phyloP scores from a whole-genome alignment of 176 grass and related monocot genomes.

The Leersia perrieri region DNA sequence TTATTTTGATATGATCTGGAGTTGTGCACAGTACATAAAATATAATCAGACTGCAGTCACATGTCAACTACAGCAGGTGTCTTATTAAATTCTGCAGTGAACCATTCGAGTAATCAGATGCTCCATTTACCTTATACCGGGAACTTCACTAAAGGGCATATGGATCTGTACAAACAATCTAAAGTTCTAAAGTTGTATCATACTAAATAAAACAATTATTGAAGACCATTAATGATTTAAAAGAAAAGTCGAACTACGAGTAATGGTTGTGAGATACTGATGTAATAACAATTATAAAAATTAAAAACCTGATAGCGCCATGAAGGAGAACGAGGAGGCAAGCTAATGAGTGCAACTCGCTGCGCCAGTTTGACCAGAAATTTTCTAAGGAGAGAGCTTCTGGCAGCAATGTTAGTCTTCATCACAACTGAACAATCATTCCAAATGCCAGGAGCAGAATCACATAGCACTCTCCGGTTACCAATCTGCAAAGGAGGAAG shows the following conservation, averaged over 20 bases:
- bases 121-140: constrained; percentile 11
- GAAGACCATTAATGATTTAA: constrained; percentile 11
- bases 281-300: constrained; percentile 1
- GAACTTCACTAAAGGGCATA: constrained; percentile 23
- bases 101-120: constrained; percentile 1
- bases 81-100: constrained; percentile 14
- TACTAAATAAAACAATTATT: constrained; percentile 11
- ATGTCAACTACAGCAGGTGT: constrained; percentile 10
- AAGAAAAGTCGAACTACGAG: neutral
- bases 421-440: constrained; percentile 74
- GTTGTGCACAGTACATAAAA: constrained; percentile 20
- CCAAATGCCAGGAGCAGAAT: constrained; percentile 65
- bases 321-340: constrained; percentile 64
- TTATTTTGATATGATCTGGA: constrained; percentile 17
- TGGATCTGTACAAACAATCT: constrained; percentile 2
- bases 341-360: constrained; percentile 68
- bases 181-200: constrained; percentile 12
- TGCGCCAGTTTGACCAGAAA: constrained; percentile 86
- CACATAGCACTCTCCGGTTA: constrained; percentile 50
- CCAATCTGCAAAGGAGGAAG: constrained; percentile 68
- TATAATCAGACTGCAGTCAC: constrained; percentile 11
- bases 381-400: constrained; percentile 89
- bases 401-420: constrained; percentile 67
- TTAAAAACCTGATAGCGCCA: constrained; percentile 79
- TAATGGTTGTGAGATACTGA: neutral